phyloP scores from a whole-genome alignment of 2,329 filamentous ascomycete species.

The Clonostachys solani region DNA sequence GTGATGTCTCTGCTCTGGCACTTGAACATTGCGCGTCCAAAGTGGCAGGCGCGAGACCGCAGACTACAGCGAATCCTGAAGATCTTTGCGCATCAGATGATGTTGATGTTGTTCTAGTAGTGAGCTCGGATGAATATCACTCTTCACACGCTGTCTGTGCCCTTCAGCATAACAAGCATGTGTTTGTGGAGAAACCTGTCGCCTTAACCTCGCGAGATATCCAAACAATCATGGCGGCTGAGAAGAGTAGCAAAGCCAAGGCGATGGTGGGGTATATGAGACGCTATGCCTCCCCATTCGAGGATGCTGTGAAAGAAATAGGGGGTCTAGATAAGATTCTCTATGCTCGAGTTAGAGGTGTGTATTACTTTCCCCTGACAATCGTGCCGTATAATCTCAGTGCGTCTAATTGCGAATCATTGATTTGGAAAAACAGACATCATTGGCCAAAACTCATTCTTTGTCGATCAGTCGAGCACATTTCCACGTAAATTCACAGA shows the following conservation, averaged over 20 bases:
- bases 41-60: conserved; percentile 9
- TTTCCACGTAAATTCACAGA: conserved; percentile 37
- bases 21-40: conserved; percentile 16
- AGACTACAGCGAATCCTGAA: conserved; percentile 27
- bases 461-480: conserved; percentile 42
- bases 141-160: conserved; percentile 44
- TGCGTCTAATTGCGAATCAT: no score
- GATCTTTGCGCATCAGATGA: conserved; percentile 35
- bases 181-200: conserved; percentile 56
- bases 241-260: conserved; percentile 30
- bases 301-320: conserved; percentile 49
- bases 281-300: conserved; percentile 53
- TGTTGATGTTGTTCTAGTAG: conserved; percentile 50
- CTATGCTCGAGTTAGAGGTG: conserved; percentile 42
- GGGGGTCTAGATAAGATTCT: conserved; percentile 42
- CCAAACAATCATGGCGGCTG: conserved; percentile 41
- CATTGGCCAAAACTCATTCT: conserved; percentile 46
- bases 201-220: conserved; percentile 41
- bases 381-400: no score
- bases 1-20: conserved; percentile 38
- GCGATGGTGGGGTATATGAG: conserved; percentile 60
- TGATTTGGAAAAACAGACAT: conserved; percentile 8
- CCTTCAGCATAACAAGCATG: conserved; percentile 48
- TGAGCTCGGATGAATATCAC: conserved; percentile 50
- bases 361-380: neutral